These are phyloP conservation scores for Boletus calvinii DNA, from an alignment of 1,284 basidiomycete genomes.

Conservation along the genomic window DNA sequence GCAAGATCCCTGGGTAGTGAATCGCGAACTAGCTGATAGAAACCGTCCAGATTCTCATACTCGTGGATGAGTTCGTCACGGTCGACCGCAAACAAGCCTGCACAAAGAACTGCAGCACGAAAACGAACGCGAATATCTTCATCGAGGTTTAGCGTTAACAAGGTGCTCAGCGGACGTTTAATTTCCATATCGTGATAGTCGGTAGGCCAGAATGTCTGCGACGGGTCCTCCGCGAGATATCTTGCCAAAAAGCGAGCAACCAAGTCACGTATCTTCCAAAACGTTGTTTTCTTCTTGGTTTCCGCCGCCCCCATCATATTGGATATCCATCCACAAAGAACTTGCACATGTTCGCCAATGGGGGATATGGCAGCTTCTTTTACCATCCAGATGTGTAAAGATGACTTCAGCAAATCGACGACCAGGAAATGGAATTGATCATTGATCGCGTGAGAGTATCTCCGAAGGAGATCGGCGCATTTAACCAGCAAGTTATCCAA, in stretches of 20 bases:
- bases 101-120: conserved; percentile 64
- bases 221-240: conserved; percentile 63
- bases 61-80: conserved; percentile 20
- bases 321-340: conserved; percentile 56
- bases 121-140: conserved; percentile 86
- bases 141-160: conserved; percentile 61
- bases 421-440: conserved; percentile 55
- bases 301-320: conserved; percentile 36
- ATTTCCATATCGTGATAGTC: conserved; percentile 33
- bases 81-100: conserved; percentile 55
- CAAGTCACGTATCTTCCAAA: conserved; percentile 70
- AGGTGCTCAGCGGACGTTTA: conserved; percentile 46
- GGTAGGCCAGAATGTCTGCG: conserved; percentile 49
- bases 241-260: conserved; percentile 65
- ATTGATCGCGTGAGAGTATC: conserved; percentile 60
- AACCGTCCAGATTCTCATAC: conserved; percentile 26
- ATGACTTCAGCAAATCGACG: conserved; percentile 65
- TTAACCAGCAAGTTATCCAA: conserved; percentile 55
- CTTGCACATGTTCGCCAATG: conserved; percentile 45
- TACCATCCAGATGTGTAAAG: conserved; percentile 64
- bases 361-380: conserved; percentile 37
- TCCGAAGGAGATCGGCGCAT: conserved; percentile 51
- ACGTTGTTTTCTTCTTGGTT: conserved; percentile 44
- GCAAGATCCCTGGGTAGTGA: conserved; percentile 43
- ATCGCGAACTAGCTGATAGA: conserved; percentile 47